phyloP scores from a whole-genome alignment of 768 basidiomycete genomes.

The Cystofilobasidium macerans region DNA sequence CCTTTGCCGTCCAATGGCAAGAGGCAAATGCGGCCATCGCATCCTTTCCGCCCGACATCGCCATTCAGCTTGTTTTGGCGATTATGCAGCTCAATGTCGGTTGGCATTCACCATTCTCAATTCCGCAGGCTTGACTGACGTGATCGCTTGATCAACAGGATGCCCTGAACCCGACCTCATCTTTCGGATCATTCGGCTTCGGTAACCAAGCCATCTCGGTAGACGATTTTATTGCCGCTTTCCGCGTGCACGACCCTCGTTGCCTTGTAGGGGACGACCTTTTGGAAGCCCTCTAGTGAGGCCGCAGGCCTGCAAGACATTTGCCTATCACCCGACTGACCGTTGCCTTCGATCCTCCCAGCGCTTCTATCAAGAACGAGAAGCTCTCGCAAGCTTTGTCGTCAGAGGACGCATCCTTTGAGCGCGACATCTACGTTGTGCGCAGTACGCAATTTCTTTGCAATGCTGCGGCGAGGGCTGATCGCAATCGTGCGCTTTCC shows the following conservation, averaged over 20 bases:
- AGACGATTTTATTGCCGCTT: slow-evolving; percentile 73
- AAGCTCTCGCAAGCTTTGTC: slow-evolving; percentile 59
- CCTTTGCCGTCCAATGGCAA: slow-evolving; percentile 81
- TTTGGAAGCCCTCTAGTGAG: slow-evolving; percentile 61
- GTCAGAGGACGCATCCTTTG: slow-evolving; percentile 37
- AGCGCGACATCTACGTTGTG: slow-evolving; percentile 48
- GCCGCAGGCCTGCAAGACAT: slow-evolving; percentile 50
- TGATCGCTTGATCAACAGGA: slow-evolving; percentile 39
- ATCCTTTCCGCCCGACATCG: slow-evolving; percentile 67
- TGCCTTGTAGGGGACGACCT: slow-evolving; percentile 61
- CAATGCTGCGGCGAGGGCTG: too few relatives aligned
- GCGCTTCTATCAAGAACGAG: slow-evolving; percentile 40
- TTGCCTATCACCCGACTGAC: too few relatives aligned
- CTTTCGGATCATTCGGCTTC: slow-evolving; percentile 32
- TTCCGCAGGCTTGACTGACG: not conserved
- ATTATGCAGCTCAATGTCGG: slow-evolving; percentile 65
- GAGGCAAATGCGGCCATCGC: slow-evolving; percentile 70
- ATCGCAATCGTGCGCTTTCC: not conserved
- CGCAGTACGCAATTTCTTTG: not conserved
- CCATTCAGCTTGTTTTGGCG: slow-evolving; percentile 62
- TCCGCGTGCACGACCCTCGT: slow-evolving; percentile 64
- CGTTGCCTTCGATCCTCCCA: not conserved
- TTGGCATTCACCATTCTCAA: not conserved
- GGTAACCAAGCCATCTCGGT: slow-evolving; percentile 44
- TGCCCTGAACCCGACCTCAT: slow-evolving; percentile 49